Conservation (phyloP, 306 rosid species). For the Prunus fruticosa region DNA sequence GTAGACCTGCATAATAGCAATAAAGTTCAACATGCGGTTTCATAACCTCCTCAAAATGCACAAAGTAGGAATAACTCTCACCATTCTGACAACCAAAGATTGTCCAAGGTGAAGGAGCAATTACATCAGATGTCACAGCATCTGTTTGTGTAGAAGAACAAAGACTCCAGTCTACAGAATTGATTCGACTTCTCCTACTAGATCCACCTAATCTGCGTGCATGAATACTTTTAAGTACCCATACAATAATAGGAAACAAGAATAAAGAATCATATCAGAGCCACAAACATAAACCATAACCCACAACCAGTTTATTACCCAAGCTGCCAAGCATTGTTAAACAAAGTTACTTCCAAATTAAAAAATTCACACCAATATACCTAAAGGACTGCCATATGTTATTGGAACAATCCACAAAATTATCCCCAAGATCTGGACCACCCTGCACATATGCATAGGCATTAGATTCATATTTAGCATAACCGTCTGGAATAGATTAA, state of each 20-base stretch:
- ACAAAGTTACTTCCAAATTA: neutral
- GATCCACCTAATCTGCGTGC: slow-evolving; percentile 7
- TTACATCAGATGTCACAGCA: slow-evolving; percentile 72
- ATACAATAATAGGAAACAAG: neutral
- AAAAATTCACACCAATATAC: slow-evolving; percentile 1
- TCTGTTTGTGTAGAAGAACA: slow-evolving; percentile 50
- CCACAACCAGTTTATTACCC: neutral
- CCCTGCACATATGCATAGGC: slow-evolving; percentile 29
- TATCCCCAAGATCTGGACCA: slow-evolving; percentile 19
- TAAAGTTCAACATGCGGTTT: neutral
- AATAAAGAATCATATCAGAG: neutral
- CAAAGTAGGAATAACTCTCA: slow-evolving; percentile 20
- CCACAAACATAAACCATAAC: neutral
- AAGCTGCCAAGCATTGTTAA: neutral
- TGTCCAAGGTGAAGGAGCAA: slow-evolving; percentile 87
- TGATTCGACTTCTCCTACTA: slow-evolving; percentile 27
- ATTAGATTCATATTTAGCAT: slow-evolving; percentile 6
- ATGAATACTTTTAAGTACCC: slow-evolving; percentile 1
- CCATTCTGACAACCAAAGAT: slow-evolving; percentile 96
- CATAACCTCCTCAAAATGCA: slow-evolving; percentile 1
- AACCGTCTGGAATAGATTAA: neutral
- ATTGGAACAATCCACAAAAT: slow-evolving; percentile 20
- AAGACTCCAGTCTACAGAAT: slow-evolving; percentile 50
- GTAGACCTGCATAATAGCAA: slow-evolving; percentile 27
- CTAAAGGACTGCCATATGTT: slow-evolving; percentile 40